These are phyloP conservation scores for Xylaria sp. DNA, from an alignment of 2,329 filamentous ascomycete species.

Conservation along the genomic window DNA sequence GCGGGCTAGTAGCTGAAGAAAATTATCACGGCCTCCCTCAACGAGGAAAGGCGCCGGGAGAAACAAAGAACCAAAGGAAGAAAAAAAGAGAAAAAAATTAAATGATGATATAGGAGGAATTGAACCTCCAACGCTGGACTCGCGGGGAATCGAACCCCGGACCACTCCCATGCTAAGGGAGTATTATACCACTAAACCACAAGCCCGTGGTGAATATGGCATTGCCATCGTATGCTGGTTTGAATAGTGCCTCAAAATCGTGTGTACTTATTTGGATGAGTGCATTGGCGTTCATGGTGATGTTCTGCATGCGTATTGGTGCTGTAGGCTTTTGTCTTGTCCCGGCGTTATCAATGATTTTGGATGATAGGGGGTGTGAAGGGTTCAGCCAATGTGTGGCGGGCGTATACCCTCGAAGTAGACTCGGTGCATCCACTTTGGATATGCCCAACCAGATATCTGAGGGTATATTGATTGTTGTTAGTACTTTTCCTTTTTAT, in stretches of 20 bases:
- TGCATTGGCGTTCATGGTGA: background rate
- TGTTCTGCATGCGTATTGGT: background rate
- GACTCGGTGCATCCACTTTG: background rate
- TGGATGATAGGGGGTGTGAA: background rate
- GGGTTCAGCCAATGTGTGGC: background rate
- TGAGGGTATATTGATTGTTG: background rate
- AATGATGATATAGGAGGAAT: slow-evolving; percentile 27
- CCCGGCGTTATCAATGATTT: background rate
- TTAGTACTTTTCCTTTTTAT: background rate
- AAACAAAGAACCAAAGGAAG: background rate
- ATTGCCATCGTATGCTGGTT: background rate
- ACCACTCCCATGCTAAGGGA: slow-evolving; percentile 45
- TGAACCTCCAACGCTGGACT: slow-evolving; percentile 37
- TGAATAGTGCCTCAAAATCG: background rate
- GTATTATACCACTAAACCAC: slow-evolving; percentile 44
- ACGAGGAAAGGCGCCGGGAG: too few relatives aligned
- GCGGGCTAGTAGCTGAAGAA: background rate
- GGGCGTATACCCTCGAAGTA: background rate
- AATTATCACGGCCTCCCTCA: background rate
- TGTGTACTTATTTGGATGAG: background rate
- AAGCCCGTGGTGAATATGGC: slow-evolving; percentile 32
- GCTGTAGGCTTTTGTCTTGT: background rate
- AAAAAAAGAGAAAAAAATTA: background rate
- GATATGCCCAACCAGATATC: background rate
- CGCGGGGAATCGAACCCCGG: slow-evolving; percentile 45